phyloP scores from a whole-genome alignment of 352 stramenopile species.

The Nothophytophthora sp. region DNA sequence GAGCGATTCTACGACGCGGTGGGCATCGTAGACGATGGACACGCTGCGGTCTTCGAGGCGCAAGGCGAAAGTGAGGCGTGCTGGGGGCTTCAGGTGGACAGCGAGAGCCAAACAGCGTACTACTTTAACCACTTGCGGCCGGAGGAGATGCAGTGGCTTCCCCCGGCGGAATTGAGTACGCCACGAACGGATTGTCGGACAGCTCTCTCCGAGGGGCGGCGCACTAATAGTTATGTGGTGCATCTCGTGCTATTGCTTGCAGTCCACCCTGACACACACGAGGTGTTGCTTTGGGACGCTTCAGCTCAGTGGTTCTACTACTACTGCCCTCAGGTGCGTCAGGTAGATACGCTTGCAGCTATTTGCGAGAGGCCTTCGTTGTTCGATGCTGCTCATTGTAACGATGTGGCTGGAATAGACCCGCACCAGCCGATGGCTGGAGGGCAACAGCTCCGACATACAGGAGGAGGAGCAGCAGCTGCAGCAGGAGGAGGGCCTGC shows the following conservation, averaged over 20 bases:
- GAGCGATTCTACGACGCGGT: slow-evolving; percentile 19
- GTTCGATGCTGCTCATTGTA: too few relatives aligned
- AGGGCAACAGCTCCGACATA: not conserved
- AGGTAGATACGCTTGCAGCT: too few relatives aligned
- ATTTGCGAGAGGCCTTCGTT: too few relatives aligned
- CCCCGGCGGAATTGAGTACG: slow-evolving; percentile 14
- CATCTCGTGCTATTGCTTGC: not conserved
- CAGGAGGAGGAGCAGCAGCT: not conserved
- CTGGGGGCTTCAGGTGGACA: slow-evolving; percentile 17
- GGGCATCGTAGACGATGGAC: not conserved
- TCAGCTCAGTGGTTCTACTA: slow-evolving; percentile 18
- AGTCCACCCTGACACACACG: slow-evolving; percentile 15
- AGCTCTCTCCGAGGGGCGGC: too few relatives aligned
- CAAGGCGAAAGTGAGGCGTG: not conserved
- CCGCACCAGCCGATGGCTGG: slow-evolving; percentile 12
- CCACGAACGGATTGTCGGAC: too few relatives aligned
- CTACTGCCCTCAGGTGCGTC: slow-evolving; percentile 15
- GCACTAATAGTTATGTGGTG: not conserved
- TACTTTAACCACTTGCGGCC: slow-evolving; percentile 15
- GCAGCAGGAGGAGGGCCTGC: too few relatives aligned
- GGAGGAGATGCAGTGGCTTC: slow-evolving; percentile 11
- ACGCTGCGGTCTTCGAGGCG: not conserved
- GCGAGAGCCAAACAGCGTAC: slow-evolving; percentile 5
- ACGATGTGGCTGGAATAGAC: slow-evolving; percentile 1
- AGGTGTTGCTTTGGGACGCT: slow-evolving; percentile 23